phyloP scores from a whole-genome alignment of 73 alveolate species.

The Chromera velia region DNA sequence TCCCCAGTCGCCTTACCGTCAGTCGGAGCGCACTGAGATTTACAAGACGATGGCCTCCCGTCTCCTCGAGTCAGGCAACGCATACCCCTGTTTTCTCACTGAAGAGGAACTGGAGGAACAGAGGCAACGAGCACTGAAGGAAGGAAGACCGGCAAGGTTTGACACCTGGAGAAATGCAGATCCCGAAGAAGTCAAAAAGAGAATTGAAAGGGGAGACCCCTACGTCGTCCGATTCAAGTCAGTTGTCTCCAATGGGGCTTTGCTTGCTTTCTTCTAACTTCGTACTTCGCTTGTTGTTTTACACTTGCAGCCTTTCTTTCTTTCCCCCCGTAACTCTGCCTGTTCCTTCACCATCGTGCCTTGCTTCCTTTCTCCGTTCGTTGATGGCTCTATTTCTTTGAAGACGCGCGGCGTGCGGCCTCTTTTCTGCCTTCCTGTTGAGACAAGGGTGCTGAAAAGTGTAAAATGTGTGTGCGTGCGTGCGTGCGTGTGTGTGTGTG shows the following conservation, averaged over 20 bases:
- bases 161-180: not conserved
- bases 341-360: no score
- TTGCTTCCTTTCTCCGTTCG: no score
- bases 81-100: constrained; percentile 28
- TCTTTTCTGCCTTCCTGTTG: no score
- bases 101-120: constrained; percentile 39
- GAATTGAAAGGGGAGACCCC: constrained; percentile 1
- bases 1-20: constrained; percentile 29
- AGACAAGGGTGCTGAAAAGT: no score
- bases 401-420: no score
- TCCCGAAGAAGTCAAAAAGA: constrained; percentile 8
- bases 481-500: not conserved
- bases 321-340: no score
- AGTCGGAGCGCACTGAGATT: constrained; percentile 33
- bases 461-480: no score
- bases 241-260: not conserved
- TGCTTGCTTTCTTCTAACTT: no score
- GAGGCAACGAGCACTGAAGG: constrained; percentile 29
- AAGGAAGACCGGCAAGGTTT: not conserved
- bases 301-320: no score
- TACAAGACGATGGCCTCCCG: not conserved
- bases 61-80: constrained; percentile 25
- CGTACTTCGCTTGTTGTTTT: no score
- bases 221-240: not conserved
- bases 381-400: no score